Base-by-base conservation (phyloP, 345 rosid genomes). In the Lepidium africanum region DNA sequence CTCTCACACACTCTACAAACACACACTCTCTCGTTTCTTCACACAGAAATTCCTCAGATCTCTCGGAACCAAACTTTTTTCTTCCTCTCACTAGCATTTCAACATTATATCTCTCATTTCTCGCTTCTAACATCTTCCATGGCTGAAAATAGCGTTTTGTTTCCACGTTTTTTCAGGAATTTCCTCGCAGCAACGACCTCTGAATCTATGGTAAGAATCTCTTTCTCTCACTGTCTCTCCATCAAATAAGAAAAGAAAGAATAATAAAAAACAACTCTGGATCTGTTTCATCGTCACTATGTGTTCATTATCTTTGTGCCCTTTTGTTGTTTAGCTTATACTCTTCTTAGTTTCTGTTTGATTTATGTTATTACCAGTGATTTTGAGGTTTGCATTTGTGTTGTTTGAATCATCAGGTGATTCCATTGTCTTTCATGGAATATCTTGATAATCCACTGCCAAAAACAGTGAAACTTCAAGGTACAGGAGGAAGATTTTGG, bases 91-190 rank as follows among this genome's bases (percentile, higher is more conserved):
- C 16, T 50, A 25, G 36, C 37, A 41, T 7, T 40, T 53, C 6
- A 1, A 52, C 0, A 46, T 16, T 47, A 25, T 67, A 2, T n/a
- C 14, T 17, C 65, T 48, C 15, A 6, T 30, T 30, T 41, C 43
- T 57, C 3, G 35, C 11, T 58, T 49, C 16, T 17, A 52, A 33
- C 32, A 8, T 43, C 25, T 9, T 4, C 65, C 19, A 72, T 73
- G 77, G 42, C 52, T 53, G 27, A n/a, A 1, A 9, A 35, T 19
- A 1, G 19, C 30, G 6, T 1, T 48, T 10, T 6, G 6, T 5
- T 51, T 58, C 73, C 77, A 23, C 68, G 77, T 45, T 74, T 74
- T 48, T 74, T 74, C 50, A 67, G 46, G 46, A 63, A 60, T 13
- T 74, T 74, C 58, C 50, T 74, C 47, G 37, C 69, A 5, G 77